phyloP scores from a whole-genome alignment of 83 land plant genomes.

The Isoetes engelmannii region DNA sequence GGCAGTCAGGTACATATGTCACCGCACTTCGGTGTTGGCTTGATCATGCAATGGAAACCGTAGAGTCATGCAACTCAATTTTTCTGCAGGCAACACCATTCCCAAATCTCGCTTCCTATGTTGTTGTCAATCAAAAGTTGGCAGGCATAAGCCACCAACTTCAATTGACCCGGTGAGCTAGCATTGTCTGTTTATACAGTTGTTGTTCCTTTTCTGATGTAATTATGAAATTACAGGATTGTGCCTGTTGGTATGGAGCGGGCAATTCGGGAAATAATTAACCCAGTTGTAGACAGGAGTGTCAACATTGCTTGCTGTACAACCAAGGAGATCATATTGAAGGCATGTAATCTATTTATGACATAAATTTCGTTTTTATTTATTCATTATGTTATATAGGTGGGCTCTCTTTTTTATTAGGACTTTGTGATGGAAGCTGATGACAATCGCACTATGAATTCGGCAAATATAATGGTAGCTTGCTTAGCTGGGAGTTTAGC shows the following conservation, averaged over 20 bases:
- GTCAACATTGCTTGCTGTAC: constrained; percentile 89
- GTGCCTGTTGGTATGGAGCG: constrained; percentile 83
- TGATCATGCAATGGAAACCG: not conserved
- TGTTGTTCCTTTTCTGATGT: not conserved
- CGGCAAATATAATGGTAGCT: constrained; percentile 91
- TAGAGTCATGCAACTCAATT: not conserved
- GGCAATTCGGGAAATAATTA: constrained; percentile 74
- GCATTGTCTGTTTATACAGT: not conserved
- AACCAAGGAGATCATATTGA: constrained; percentile 83
- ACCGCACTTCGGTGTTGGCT: not conserved
- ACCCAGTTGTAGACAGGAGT: constrained; percentile 85
- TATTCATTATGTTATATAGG: too few species aligned
- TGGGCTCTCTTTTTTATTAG: constrained; percentile 21
- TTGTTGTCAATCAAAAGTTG: constrained; percentile 70
- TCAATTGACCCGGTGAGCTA: constrained; percentile 61
- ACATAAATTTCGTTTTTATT: not conserved
- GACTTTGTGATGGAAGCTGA: constrained; percentile 96
- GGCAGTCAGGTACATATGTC: constrained; percentile 48
- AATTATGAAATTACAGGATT: constrained; percentile 38
- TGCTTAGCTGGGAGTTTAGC: constrained; percentile 96
- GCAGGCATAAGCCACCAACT: constrained; percentile 60
- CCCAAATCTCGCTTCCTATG: constrained; percentile 56
- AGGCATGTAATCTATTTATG: constrained; percentile 40
- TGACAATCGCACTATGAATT: constrained; percentile 61
- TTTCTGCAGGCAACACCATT: constrained; percentile 53